A percentile compares a stretch with the other conserved stretches of the same genome.
phyloP scores from a whole-genome alignment of 441 rosid species.

The Gossypium gossypioides region DNA sequence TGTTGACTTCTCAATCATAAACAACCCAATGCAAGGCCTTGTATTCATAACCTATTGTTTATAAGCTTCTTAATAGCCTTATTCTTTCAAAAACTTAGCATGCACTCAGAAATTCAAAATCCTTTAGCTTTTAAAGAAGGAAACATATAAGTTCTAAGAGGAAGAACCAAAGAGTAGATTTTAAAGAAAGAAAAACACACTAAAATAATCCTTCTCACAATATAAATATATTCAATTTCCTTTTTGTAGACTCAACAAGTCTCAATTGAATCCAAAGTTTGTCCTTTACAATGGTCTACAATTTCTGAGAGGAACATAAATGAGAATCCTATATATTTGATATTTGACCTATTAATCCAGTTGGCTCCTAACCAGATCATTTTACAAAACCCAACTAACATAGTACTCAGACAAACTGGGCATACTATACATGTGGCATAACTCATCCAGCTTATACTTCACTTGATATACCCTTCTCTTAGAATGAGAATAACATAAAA shows the following conservation, averaged over 20 bases:
- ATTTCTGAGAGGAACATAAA: neutral
- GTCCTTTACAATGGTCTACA: neutral
- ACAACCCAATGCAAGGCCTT: neutral
- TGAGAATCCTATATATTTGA: neutral
- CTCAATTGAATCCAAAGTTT: no score
- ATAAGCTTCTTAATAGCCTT: neutral
- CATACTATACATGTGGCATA: neutral
- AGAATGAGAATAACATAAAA: neutral
- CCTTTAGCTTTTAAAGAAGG: neutral
- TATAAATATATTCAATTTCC: neutral
- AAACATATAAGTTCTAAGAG: neutral
- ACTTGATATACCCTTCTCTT: neutral
- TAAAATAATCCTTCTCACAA: neutral
- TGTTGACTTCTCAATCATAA: neutral
- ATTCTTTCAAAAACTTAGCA: neutral
- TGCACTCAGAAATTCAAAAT: no score
- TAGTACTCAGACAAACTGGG: neutral
- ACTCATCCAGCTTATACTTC: neutral
- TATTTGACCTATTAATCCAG: neutral
- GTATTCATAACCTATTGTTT: neutral
- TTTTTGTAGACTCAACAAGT: neutral
- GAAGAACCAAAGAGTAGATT: neutral
- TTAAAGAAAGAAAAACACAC: neutral
- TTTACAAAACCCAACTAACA: neutral
- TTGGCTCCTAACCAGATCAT: neutral